phyloP scores from a whole-genome alignment of 2,329 filamentous ascomycete genomes.

The Myriosclerotinia curreyana region DNA sequence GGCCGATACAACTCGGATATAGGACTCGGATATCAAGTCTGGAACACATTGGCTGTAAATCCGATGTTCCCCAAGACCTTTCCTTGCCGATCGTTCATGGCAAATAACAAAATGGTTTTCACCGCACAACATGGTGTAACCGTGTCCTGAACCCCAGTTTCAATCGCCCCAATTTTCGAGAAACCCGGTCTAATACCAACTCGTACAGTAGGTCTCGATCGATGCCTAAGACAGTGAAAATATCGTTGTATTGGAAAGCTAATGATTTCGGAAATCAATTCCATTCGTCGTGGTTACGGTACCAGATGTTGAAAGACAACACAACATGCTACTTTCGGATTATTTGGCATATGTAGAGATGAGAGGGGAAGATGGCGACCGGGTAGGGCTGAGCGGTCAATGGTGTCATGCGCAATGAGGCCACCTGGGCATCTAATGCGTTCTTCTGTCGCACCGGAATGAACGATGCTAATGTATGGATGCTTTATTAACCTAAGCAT shows the following conservation, averaged over 20 bases:
- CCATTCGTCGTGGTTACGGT: constrained; percentile 7
- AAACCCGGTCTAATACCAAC: not conserved
- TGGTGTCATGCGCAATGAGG: constrained; percentile 23
- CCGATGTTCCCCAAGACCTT: not conserved
- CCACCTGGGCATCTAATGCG: constrained; percentile 9
- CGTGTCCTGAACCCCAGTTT: constrained; percentile 4
- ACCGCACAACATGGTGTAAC: constrained; percentile 20
- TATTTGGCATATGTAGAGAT: constrained; percentile 18
- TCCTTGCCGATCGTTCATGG: constrained; percentile 18
- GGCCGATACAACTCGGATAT: constrained; percentile 1
- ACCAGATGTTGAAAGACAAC: not conserved
- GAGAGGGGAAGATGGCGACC: constrained; percentile 21
- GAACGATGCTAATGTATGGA: constrained; percentile 8
- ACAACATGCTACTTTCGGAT: constrained; percentile 9
- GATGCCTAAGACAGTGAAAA: constrained; percentile 6
- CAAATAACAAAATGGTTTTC: constrained; percentile 7
- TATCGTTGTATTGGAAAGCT: not conserved
- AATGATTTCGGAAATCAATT: constrained; percentile 5
- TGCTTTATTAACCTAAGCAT: constrained; percentile 6
- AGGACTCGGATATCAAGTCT: not conserved
- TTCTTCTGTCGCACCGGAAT: constrained; percentile 20
- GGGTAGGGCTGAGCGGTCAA: constrained; percentile 32
- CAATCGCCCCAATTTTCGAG: constrained; percentile 14
- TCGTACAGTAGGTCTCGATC: constrained; percentile 8
- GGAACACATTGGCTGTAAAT: constrained; percentile 7